A percentile compares a stretch with the other conserved stretches of the same genome.
These are phyloP conservation scores for Solanum chiquidenum DNA, from an alignment of 257 asterid genomes.

Conservation along the genomic window DNA sequence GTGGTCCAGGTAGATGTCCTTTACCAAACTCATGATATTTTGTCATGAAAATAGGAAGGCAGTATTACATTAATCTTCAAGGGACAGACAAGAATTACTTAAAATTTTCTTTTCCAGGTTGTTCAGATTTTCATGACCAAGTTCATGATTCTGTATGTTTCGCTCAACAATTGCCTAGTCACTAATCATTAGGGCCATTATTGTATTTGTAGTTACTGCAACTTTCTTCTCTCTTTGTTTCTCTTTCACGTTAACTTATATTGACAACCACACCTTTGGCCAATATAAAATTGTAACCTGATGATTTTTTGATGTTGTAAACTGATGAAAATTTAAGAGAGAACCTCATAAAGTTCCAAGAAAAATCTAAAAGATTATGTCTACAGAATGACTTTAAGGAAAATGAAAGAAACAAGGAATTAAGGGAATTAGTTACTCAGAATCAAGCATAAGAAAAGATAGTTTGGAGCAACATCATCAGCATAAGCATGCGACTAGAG, in stretches of 20 bases:
- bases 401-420: neutral
- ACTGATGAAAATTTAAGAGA: neutral
- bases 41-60: neutral
- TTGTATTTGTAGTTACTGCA: neutral
- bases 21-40: neutral
- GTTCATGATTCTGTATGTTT: neutral
- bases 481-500: neutral
- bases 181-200: neutral
- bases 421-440: neutral
- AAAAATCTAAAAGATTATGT: no score
- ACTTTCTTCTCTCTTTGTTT: neutral
- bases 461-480: neutral
- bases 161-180: neutral
- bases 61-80: neutral
- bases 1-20: neutral
- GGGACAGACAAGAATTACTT: neutral
- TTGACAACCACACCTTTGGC: neutral
- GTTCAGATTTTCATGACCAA: neutral
- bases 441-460: neutral
- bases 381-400: neutral
- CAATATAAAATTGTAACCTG: neutral
- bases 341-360: neutral
- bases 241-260: neutral
- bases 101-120: neutral
- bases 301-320: neutral